A percentile compares a stretch with the other conserved stretches of the same genome.
Conservation (phyloP, 257 asterid genomes). For the Plantago ovata region DNA sequence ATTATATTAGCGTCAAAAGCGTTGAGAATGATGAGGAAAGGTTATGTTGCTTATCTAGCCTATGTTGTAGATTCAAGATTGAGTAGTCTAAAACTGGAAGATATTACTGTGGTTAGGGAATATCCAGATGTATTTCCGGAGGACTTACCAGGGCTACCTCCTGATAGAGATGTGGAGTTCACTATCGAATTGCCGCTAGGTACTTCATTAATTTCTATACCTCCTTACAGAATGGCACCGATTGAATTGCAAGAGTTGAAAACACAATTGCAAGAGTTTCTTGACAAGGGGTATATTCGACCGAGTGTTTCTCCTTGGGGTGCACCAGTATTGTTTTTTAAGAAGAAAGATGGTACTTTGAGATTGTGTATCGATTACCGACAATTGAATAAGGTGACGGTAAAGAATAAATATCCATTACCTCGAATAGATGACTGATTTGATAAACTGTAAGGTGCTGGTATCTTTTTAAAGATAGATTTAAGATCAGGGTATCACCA, state of each 20-base stretch:
- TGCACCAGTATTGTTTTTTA: not conserved
- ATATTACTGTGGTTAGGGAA: not conserved
- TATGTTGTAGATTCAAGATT: not conserved
- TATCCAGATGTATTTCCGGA: constrained; percentile 2
- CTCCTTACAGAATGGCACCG: not conserved
- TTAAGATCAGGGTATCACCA: not conserved
- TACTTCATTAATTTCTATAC: not conserved
- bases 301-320: constrained; percentile 1
- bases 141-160: not conserved
- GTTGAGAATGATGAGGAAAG: not conserved
- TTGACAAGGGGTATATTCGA: not conserved
- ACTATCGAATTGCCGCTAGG: not conserved
- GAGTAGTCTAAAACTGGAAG: not conserved
- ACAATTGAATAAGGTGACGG: not conserved
- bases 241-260: not conserved
- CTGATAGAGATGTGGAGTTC: not conserved
- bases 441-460: not conserved
- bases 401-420: too few relatives aligned
- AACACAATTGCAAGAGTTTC: not conserved
- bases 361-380: not conserved
- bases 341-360: not conserved
- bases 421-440: not conserved
- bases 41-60: not conserved
- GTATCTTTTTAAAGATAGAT: not conserved
- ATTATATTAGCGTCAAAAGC: not conserved